These are phyloP conservation scores for Cadophora sp. DNA, from an alignment of 2,329 filamentous ascomycete genomes.

Conservation along the genomic window DNA sequence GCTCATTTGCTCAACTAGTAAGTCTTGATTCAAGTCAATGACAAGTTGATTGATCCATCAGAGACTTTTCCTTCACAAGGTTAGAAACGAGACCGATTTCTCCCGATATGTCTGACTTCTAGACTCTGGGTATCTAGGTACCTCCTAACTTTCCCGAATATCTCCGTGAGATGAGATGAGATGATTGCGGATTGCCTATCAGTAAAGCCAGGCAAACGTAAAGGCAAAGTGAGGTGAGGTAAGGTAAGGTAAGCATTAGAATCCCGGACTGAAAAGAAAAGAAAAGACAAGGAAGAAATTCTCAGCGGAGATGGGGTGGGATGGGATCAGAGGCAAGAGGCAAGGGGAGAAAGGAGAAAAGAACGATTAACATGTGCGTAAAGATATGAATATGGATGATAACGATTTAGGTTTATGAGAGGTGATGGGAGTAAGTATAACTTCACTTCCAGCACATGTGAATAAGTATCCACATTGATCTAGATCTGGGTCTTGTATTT, in stretches of 20 bases:
- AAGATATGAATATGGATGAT: constrained; percentile 1
- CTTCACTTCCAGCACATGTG: not conserved
- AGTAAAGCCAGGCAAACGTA: not conserved
- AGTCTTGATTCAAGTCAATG: not conserved
- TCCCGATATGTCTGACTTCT: constrained; percentile 4
- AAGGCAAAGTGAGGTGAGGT: not conserved
- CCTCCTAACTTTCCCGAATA: not conserved
- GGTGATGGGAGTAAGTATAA: not conserved
- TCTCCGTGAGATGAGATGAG: not conserved
- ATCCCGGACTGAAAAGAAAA: not conserved
- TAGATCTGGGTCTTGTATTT: not conserved
- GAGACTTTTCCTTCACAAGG: not conserved
- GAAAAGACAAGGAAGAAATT: not conserved
- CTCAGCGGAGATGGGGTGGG: not conserved
- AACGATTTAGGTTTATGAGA: not conserved
- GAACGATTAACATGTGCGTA: too few species aligned
- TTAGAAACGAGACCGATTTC: constrained; percentile 1
- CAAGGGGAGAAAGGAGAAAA: not conserved
- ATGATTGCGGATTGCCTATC: not conserved
- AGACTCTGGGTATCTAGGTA: not conserved
- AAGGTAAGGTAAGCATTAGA: not conserved
- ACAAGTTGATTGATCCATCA: not conserved
- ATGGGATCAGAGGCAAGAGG: not conserved
- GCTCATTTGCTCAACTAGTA: not conserved
- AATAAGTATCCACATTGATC: not conserved